Base-by-base conservation (phyloP, 1,284 basidiomycete species). In the Trichosporon inkin region DNA sequence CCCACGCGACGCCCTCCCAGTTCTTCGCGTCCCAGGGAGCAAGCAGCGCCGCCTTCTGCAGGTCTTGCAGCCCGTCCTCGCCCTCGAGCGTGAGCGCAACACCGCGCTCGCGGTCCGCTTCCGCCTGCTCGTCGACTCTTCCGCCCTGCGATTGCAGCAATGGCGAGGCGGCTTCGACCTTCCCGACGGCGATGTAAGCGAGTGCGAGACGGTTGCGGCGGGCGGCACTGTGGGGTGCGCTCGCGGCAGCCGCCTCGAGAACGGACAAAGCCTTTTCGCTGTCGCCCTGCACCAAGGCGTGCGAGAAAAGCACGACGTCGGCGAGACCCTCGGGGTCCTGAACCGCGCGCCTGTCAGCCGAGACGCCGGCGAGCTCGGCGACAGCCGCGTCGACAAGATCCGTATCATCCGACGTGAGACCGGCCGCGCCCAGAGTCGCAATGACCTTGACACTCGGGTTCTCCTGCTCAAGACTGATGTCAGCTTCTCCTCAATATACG, bases 351-450 rank as follows among this genome's bases (percentile, higher is more conserved):
- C 63, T 57, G 4, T 58, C 34, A 8, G 67, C 13, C 0, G 70
- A 60, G 2, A 69, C 63, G 3, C 66, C 40, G 11, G 87, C 79
- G 17, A 95, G 84, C 72, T 96, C 93, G 0, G 88, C 86, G 10
- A 94, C 79, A 0, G 92, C 88, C 0, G 93, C 93, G 70, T 95
- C 91, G 14, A 94, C 82, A 17, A 96, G 82, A 55, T 84, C 85
- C 22, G 87, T 85, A 70, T 96, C 93, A 24, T 83, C 81, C 0
- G 86, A 88, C 20, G 91, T 78, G 58, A 92, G 86, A 10, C 89
- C 93, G 82, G 95, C 90, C 2, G 89, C 90, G 0, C 89, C 89
- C 0, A 97, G 82, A 0, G 87, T 84, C 41, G 88, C 87, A 71
- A 96, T 88, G 1, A 90, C 90, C 59, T 84, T 82, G 56, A 93